Conservation (phyloP, 495 filamentous ascomycete species). For the Xylaria scruposa region DNA sequence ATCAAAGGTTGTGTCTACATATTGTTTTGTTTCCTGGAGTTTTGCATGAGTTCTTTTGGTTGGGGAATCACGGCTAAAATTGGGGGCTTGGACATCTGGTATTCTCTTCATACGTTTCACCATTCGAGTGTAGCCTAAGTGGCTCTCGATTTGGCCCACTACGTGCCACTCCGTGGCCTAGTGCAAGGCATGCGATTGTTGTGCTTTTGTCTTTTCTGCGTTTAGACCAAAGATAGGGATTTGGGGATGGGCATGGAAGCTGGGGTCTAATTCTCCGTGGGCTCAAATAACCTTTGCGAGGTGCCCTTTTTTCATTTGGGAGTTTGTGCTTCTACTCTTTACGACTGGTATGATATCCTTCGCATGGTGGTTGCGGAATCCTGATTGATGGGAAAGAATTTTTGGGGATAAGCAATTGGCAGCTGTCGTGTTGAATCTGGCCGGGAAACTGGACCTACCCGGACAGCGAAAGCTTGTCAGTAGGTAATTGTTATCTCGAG, state of each 20-base stretch:
- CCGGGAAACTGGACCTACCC: background rate
- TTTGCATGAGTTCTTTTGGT: conserved; percentile 2
- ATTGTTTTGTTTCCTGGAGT: background rate
- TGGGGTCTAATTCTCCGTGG: conserved; percentile 24
- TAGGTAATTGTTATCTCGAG: background rate
- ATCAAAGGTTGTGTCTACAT: background rate
- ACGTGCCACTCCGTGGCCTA: conserved; percentile 1
- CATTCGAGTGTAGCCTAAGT: background rate
- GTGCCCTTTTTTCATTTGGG: conserved; percentile 28
- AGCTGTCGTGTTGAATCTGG: background rate
- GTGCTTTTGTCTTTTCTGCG: conserved; percentile 26
- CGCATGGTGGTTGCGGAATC: conserved; percentile 24
- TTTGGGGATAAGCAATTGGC: background rate
- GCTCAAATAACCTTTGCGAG: conserved; percentile 33
- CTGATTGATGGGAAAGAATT: background rate
- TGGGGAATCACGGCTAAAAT: background rate
- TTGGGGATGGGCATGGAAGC: conserved; percentile 9
- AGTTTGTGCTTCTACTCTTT: conserved; percentile 29
- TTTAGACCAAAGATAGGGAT: conserved; percentile 29
- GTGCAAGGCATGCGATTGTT: conserved; percentile 30
- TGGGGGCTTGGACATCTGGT: conserved; percentile 21
- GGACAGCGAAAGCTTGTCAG: background rate
- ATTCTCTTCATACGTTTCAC: conserved; percentile 15
- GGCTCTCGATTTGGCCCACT: background rate
- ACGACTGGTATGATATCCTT: conserved; percentile 39